A percentile compares a stretch with the other conserved stretches of the same genome.
Evolutionary conservation across 1,284 basidiomycete genomes (phyloP).

Genomic region (Lentinus polychrous): DNA sequence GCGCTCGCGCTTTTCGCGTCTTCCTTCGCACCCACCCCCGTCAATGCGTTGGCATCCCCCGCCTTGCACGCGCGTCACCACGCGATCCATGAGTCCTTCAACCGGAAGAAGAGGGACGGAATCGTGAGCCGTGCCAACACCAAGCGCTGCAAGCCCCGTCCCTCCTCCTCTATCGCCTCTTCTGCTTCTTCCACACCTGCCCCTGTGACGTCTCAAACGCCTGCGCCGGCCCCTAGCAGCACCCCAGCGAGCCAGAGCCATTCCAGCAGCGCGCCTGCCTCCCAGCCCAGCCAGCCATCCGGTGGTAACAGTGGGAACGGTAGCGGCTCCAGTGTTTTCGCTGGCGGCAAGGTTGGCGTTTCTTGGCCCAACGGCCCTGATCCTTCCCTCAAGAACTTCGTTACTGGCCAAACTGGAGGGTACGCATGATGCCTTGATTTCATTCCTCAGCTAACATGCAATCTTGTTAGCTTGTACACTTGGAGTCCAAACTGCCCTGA

Average conservation of each 20-base stretch:
- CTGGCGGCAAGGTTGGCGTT: constrained; percentile 45
- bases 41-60: constrained; percentile 44
- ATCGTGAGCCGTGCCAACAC: not conserved
- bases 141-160: constrained; percentile 53
- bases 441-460: not conserved
- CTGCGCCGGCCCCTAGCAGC: constrained; percentile 1
- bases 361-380: constrained; percentile 57
- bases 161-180: constrained; percentile 23
- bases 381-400: constrained; percentile 38
- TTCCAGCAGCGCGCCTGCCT: constrained; percentile 10
- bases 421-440: constrained; percentile 25
- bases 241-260: constrained; percentile 6
- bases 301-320: constrained; percentile 4
- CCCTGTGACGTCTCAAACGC: not conserved
- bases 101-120: constrained; percentile 28
- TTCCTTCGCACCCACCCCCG: constrained; percentile 39
- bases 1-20: constrained; percentile 51
- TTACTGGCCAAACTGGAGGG: constrained; percentile 36
- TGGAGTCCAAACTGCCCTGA: constrained; percentile 45
- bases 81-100: constrained; percentile 34
- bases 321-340: constrained; percentile 4
- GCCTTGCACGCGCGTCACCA: constrained; percentile 17
- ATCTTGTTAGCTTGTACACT: constrained; percentile 41
- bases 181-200: not conserved
- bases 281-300: constrained; percentile 13